Base-by-base conservation (phyloP, 2,329 filamentous ascomycete species). In the Pseudocercospora musae region DNA sequence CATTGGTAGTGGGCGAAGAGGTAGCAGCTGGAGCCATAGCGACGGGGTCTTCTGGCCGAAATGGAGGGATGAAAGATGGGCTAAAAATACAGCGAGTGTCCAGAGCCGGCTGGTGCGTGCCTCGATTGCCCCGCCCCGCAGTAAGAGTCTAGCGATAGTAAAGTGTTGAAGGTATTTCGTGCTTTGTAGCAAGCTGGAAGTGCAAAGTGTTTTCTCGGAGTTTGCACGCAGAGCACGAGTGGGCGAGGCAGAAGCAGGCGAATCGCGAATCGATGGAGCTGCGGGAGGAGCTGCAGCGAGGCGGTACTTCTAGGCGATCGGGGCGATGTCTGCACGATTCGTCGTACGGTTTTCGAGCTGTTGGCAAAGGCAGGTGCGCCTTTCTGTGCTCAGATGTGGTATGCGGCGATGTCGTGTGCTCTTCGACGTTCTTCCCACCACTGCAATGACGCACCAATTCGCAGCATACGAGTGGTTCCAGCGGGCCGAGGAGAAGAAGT, bases 1-100 rank as follows among this genome's bases (percentile, higher is more conserved):
- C 78, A 70, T 62, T 59, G 3, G 58, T 20, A 29, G 48, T 6
- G 23, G 48, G 21, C 4, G 48, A 40, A n/a, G 37, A 52, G 55
- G 55, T 57, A n/a, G 55, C 11, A 29, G 55, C 52, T 18, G 52
- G 52, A 33, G 52, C 29, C 52, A 54, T 54, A 10, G 29, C 21
- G 25, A 18, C 23, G 52, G 52, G 49, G 13, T 11, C 10, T 25
- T 53, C 8, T 25, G 27, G 20, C 18, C 4, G 23, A 13, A 25
- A 7, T 23, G 20, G 44, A 15, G 20, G 44, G n/a, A 49, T 21
- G 44, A 18, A 25, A 25, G 13, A 10, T 49, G 37, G n/a, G 13
- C 37, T 18, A 40, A 40, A n/a, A 52, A 52, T 52, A 52, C 25
- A 52, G 44, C 21, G 44, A 48, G 44, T 52, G 9, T 52, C 48